Conservation (phyloP, 2,329 filamentous ascomycete species). For the Ascomycota sp. region DNA sequence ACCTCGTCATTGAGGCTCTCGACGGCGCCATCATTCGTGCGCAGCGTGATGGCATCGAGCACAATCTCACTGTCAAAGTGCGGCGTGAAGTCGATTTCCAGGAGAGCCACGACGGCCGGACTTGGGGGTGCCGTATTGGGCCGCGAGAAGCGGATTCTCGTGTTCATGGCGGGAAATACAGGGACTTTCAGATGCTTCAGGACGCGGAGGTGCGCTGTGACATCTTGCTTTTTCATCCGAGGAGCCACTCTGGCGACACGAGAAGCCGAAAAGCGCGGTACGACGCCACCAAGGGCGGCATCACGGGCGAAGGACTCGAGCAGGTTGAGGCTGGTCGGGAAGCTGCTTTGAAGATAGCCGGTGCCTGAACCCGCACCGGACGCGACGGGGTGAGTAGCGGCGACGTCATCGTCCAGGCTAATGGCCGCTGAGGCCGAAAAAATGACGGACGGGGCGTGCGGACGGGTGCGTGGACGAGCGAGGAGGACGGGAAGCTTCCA, state of each 20-base stretch:
- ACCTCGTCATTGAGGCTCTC: constrained; percentile 33
- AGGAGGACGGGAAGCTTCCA: constrained; percentile 43
- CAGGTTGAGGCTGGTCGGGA: constrained; percentile 55
- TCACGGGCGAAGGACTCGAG: constrained; percentile 53
- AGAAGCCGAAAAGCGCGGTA: constrained; percentile 50
- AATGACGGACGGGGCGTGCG: constrained; percentile 45
- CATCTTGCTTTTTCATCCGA: constrained; percentile 38
- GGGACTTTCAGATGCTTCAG: constrained; percentile 41
- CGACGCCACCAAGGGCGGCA: constrained; percentile 36
- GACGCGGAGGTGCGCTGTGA: constrained; percentile 42
- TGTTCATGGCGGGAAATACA: constrained; percentile 49
- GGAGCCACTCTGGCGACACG: constrained; percentile 58
- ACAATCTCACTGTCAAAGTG: constrained; percentile 46
- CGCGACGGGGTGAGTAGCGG: background rate
- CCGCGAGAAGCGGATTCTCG: constrained; percentile 50
- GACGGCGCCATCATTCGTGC: constrained; percentile 35
- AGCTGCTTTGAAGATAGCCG: constrained; percentile 49
- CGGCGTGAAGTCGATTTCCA: constrained; percentile 56
- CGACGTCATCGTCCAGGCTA: constrained; percentile 20
- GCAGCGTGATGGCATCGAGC: constrained; percentile 37
- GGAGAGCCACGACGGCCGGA: constrained; percentile 42
- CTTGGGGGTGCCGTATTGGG: constrained; percentile 37
- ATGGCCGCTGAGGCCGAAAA: constrained; percentile 42
- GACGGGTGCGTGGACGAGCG: constrained; percentile 37
- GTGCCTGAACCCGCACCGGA: constrained; percentile 5